A percentile compares a stretch with the other conserved stretches of the same genome.
Conservation (phyloP, 2,329 filamentous ascomycete genomes). For the Pseudocercospora fijiensis region DNA sequence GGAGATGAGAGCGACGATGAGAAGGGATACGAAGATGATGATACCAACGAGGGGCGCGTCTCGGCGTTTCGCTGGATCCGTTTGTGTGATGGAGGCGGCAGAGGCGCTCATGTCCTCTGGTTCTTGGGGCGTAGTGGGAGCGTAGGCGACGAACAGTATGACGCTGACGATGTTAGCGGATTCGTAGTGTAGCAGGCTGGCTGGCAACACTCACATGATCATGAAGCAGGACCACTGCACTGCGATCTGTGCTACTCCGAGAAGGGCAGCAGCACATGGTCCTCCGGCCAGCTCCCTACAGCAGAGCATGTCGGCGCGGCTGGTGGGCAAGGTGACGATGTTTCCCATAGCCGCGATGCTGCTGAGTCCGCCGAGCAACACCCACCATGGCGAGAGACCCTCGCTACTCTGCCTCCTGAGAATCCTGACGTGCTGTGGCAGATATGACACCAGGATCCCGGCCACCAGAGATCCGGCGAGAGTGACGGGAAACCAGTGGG, state of each 20-base stretch:
- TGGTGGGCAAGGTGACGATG: conserved; percentile 83
- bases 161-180: conserved; percentile 56
- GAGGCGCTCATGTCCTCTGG: conserved; percentile 38
- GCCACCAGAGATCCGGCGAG: conserved; percentile 65
- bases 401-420: conserved; percentile 81
- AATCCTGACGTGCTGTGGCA: conserved; percentile 93
- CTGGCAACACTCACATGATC: conserved; percentile 66
- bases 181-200: not conserved
- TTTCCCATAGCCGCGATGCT: conserved; percentile 84
- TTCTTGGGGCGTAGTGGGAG: conserved; percentile 52
- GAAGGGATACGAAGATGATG: conserved; percentile 70
- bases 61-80: conserved; percentile 62
- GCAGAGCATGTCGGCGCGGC: conserved; percentile 78
- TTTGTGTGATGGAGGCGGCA: conserved; percentile 48
- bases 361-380: conserved; percentile 88
- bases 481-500: conserved; percentile 29
- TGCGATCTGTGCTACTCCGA: conserved; percentile 88
- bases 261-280: conserved; percentile 78
- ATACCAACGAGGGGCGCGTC: conserved; percentile 75
- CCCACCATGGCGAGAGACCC: conserved; percentile 92
- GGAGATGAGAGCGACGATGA: conserved; percentile 64
- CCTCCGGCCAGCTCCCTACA: conserved; percentile 78
- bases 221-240: conserved; percentile 91
- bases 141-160: conserved; percentile 91
- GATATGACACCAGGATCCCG: conserved; percentile 87